Evolutionary conservation across 441 rosid genomes (phyloP).

Genomic region (Jatropha podagrica): DNA sequence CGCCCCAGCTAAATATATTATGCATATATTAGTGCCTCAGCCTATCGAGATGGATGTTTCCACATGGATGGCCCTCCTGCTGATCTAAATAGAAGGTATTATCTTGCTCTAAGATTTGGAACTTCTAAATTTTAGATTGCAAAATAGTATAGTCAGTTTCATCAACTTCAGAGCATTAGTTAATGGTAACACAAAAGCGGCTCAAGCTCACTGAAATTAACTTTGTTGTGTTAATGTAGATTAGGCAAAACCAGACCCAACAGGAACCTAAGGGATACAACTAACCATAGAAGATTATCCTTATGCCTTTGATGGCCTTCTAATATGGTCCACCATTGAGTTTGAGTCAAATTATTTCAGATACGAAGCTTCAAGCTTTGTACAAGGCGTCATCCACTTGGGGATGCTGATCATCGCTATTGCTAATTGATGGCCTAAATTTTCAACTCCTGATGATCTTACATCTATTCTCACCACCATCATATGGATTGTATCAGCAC

Average conservation of each 20-base stretch:
- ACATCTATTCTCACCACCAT: conserved; percentile 57
- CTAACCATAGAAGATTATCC: conserved; percentile 82
- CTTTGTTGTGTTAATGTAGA: conserved; percentile 26
- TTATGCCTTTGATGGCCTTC: conserved; percentile 49
- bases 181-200: neutral
- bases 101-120: neutral
- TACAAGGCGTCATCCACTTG: conserved; percentile 59
- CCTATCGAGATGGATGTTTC: conserved; percentile 64
- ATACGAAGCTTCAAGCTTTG: conserved; percentile 75
- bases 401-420: conserved; percentile 69
- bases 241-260: conserved; percentile 80
- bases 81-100: conserved; percentile 80
- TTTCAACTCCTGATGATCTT: conserved; percentile 48
- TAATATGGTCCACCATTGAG: conserved; percentile 36
- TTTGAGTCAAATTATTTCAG: conserved; percentile 41
- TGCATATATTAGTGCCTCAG: conserved; percentile 80
- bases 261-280: conserved; percentile 71
- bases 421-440: conserved; percentile 76
- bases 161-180: neutral
- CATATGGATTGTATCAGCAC: conserved; percentile 86
- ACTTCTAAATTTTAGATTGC: neutral
- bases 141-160: neutral
- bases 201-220: neutral
- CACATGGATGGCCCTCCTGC: conserved; percentile 80
- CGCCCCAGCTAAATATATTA: conserved; percentile 77